Evolutionary conservation across 179 eudicot species (phyloP), one percentile per base, ranked within the genome.

Genomic region (Pouteria campechiana): DNA sequence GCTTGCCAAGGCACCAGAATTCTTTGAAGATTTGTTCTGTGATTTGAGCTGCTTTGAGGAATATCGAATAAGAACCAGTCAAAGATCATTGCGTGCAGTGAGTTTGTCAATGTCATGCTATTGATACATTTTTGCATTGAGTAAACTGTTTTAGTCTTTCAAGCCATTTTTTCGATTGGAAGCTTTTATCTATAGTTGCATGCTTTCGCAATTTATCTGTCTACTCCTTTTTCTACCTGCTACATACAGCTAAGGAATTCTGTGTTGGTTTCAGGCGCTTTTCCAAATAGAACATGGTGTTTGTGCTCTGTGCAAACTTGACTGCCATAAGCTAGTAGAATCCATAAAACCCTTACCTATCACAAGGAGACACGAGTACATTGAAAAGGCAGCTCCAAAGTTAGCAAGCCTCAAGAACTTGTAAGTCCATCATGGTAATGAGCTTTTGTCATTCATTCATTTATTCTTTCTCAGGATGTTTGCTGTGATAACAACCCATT

Each of bases 251-350:
- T n/a, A n/a, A n/a, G n/a, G n/a, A n/a, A n/a, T n/a, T n/a, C n/a
- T n/a, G n/a, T n/a, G 48, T 19, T 15, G 44, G 20, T 57, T 74
- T 38, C 77, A 92, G 99, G 94, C 72, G 56, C 84, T 92, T 61
- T 87, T 88, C 52, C 58, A 75, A 73, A 55, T 82, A 41, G 99
- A 92, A 53, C 82, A 52, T 42, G 99, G 99, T 48, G 57, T 87
- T 44, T 92, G 99, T 72, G 55, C 83, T 15, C 73, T 55, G 30
- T 92, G 99, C 72, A 57, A 68, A 25, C 55, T 92, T 45, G 72
- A 92, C 64, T 92, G 99, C 72, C 96, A 88, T 58, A 72, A 73
- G 58, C 89, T 92, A 41, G 99, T 92, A 50, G 58, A 78, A 62
- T 59, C 66, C 72, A 31, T 87, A 17, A 73, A 36, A 49, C 77